Base-by-base conservation (phyloP, 495 filamentous ascomycete species). In the Thozetella sp. region DNA sequence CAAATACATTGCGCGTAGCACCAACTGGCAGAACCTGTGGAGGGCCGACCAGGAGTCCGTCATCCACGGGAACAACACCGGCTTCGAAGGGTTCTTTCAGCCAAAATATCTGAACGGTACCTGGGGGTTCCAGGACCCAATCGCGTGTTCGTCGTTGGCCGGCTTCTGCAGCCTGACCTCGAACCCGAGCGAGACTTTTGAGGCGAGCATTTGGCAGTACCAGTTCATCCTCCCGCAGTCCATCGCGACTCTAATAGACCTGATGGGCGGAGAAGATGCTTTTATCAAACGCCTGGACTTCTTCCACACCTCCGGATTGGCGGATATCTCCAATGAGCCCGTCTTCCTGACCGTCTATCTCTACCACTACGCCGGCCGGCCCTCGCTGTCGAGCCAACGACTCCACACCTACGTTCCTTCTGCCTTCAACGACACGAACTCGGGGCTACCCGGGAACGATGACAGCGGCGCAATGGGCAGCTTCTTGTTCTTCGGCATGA, bases 261-360 rank as follows among this genome's bases (percentile, higher is more conserved):
- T 80, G 0, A 83, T 88, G 15, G 89, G 88, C 15, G 89, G 90
- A 0, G 77, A 82, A 0, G 67, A 78, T 0, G 59, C 70, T n/a
- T 93, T 91, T 55, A 77, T 86, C 22, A 65, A 76, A 20, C 85
- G 89, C 1, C 80, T 93, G 0, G 70, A 83, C 63, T 92, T 84
- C 73, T 76, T 91, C n/a, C 89, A 91, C 67, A 82, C 87, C 56
- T 65, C 68, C 15, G 82, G 84, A 2, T 82, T 92, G 3, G 84
- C 88, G 19, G 88, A 91, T 65, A 85, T 92, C 26, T 87, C 88
- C 13, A 90, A 93, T 63, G 89, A 93, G 61, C 88, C 87, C n/a
- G 77, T 88, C 1, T 91, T 91, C 64, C 71, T 92, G 1, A 86
- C 86, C 0, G 81, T 90, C 0, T 91, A 81, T 63, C 87, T 89